Evolutionary conservation across 2,329 filamentous ascomycete species (phyloP).

Genomic region (Microcera coccophila): DNA sequence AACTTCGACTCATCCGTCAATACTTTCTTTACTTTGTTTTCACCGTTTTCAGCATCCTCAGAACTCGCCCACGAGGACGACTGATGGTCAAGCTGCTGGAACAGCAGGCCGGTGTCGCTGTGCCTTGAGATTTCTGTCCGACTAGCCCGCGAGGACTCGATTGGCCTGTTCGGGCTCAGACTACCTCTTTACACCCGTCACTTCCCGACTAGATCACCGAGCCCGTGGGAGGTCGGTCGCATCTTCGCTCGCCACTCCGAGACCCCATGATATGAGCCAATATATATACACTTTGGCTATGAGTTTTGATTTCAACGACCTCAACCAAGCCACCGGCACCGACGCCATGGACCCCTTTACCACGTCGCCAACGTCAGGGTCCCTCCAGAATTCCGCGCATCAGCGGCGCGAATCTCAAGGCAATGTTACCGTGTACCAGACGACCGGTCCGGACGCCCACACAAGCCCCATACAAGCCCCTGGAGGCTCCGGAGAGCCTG

Average conservation of each 20-base stretch:
- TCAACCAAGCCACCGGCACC: constrained; percentile 19
- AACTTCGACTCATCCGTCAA: not conserved
- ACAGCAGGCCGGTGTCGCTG: not conserved
- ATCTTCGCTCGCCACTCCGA: too few relatives aligned
- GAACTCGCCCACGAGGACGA: not conserved
- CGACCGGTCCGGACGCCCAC: constrained; percentile 38
- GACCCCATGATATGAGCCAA: constrained; percentile 18
- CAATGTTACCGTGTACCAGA: constrained; percentile 39
- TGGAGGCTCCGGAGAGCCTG: constrained; percentile 33
- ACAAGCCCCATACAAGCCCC: constrained; percentile 33
- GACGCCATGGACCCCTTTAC: constrained; percentile 15
- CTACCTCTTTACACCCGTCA: not conserved
- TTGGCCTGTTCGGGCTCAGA: not conserved
- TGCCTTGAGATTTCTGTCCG: not conserved
- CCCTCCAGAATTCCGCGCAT: constrained; percentile 16
- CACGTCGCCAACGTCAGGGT: constrained; percentile 23
- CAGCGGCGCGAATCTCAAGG: constrained; percentile 20
- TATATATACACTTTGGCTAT: constrained; percentile 22
- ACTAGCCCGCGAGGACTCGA: not conserved
- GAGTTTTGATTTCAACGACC: constrained; percentile 24
- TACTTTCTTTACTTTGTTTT: not conserved
- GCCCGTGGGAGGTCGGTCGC: too few relatives aligned
- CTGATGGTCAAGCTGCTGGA: not conserved
- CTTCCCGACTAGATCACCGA: not conserved
- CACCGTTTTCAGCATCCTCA: not conserved